Base-by-base conservation (phyloP, 2,329 filamentous ascomycete genomes). In the Anisogramma anomala region DNA sequence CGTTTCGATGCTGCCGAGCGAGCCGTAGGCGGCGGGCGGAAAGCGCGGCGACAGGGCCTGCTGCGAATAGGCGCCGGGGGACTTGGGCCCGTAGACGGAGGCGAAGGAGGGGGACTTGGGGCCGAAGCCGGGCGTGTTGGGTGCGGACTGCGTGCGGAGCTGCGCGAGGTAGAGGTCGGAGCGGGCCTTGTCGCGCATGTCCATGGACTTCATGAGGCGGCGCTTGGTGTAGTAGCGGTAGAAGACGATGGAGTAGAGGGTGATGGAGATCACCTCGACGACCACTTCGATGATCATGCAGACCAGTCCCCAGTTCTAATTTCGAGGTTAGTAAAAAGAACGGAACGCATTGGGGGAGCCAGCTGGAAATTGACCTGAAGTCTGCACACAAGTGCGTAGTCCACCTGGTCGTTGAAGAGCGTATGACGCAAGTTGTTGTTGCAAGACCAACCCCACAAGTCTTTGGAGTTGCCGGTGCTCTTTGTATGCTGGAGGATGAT, bases 381-480 rank as follows among this genome's bases (percentile, higher is more conserved):
- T 54, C 89, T 82, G 68, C 91, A 98, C 51, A 96, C 74, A 37
- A 98, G 80, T 19, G 77, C 77, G 63, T 96, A 98, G 63, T 91
- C 72, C 52, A 98, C 75, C 54, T 91, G 79, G 42, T 88, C 69
- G 47, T 77, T 58, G 60, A 89, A 96, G 39, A 94, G 66, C 37
- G 86, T 64, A 41, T 79, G 68, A 47, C 89, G 79, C 50, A 80
- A 77, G 61, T 95, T 96, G 55, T 94, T 74, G 43, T 88, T 82
- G 61, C 91, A 98, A n/a, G 86, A 78, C 91, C 91, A 98, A 45
- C 89, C 88, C 91, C 91, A 98, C 62, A 98, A 76, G 61, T 98
- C 91, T 62, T 94, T 78, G 55, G 83, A 84, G 49, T 76, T 66
- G 56, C 76, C 77, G 56, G 73, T 83, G 54, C 77, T 74, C 58